Percentiles rank a stretch among this genome's conserved stretches.
Conservation (phyloP, 345 rosid species). For the Eucalyptus sideroxylon region DNA sequence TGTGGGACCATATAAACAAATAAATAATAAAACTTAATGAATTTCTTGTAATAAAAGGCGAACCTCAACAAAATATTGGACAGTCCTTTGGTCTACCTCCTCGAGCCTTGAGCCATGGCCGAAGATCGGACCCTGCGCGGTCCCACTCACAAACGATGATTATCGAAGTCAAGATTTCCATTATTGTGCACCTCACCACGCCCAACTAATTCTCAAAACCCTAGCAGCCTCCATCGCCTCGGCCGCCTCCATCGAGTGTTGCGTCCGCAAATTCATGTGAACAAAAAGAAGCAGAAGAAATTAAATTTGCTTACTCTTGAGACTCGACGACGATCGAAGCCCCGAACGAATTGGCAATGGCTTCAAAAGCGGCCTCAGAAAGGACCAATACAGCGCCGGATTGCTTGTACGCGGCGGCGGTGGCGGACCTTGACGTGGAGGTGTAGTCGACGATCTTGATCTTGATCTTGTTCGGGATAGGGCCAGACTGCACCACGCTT, state of each 20-base stretch:
- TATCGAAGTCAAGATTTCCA: neutral
- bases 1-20: neutral
- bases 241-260: neutral
- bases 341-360: conserved; percentile 15
- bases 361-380: conserved; percentile 26
- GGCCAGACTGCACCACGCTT: conserved; percentile 10
- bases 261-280: neutral
- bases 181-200: neutral
- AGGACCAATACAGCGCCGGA: conserved; percentile 29
- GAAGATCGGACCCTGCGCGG: neutral
- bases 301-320: conserved; percentile 20
- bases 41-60: too few species aligned
- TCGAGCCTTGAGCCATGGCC: neutral
- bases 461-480: conserved; percentile 12
- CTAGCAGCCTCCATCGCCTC: neutral
- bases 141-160: neutral
- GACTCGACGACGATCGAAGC: conserved; percentile 23
- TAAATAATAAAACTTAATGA: too few species aligned
- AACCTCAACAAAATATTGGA: too few species aligned
- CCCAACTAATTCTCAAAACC: neutral
- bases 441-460: conserved; percentile 39
- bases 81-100: rapidly evolving
- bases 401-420: neutral
- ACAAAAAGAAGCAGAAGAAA: neutral
- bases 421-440: neutral